These are phyloP conservation scores for Lithocarpus polystachyus DNA, from an alignment of 306 rosid genomes.

Conservation along the genomic window DNA sequence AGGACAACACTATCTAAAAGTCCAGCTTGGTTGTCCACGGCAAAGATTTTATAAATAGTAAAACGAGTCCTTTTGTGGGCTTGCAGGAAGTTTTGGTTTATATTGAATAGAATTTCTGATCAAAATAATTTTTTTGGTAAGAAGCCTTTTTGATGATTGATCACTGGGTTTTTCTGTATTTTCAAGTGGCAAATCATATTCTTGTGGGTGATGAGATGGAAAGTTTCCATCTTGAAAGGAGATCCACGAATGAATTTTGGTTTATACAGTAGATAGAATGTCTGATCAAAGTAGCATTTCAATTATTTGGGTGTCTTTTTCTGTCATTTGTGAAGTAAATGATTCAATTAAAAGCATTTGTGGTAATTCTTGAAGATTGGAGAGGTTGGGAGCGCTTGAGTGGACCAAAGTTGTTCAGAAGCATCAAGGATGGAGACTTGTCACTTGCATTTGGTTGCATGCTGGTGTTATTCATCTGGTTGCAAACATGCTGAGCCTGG, in stretches of 20 bases:
- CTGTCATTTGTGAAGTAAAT: neutral
- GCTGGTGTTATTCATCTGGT: conserved; percentile 80
- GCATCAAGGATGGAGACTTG: conserved; percentile 87
- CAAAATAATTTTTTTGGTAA: too few species aligned
- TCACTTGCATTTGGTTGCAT: conserved; percentile 85
- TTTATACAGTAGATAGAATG: too few species aligned
- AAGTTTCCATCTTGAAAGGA: too few species aligned
- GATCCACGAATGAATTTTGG: too few species aligned
- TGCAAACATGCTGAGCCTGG: conserved; percentile 72
- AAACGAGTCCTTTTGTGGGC: too few species aligned
- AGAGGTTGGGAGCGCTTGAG: conserved; percentile 73
- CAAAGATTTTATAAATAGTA: neutral
- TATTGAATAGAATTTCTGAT: neutral
- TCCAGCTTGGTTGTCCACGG: neutral
- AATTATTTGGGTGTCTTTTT: conserved; percentile 2
- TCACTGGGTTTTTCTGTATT: too few species aligned
- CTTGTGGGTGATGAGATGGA: too few species aligned
- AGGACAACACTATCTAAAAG: neutral
- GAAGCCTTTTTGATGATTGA: too few species aligned
- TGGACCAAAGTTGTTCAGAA: conserved; percentile 51
- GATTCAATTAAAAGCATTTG: neutral
- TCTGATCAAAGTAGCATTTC: neutral
- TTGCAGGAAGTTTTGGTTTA: neutral
- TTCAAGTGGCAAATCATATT: too few species aligned
- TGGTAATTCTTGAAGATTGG: conserved; percentile 42